phyloP scores from a whole-genome alignment of 140 eudicot species.

The Stevia rebaudiana region DNA sequence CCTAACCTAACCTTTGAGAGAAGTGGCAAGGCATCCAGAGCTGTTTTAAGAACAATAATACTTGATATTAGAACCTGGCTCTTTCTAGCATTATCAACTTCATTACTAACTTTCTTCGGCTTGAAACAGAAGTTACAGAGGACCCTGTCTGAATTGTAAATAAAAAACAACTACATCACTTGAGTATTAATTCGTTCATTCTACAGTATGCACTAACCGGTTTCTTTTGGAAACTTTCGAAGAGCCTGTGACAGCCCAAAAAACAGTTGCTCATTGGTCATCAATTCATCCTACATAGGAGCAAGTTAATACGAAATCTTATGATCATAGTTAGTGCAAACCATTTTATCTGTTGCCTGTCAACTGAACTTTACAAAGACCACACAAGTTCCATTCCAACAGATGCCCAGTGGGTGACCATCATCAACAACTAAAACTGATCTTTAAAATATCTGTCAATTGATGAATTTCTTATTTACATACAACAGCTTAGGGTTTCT shows the following conservation, averaged over 20 bases:
- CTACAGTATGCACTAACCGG: conserved; percentile 43
- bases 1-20: conserved; percentile 60
- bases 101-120: conserved; percentile 80
- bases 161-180: too few relatives aligned
- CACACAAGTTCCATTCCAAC: neutral
- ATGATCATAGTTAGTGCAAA: neutral
- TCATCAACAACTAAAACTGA: neutral
- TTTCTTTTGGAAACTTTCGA: conserved; percentile 94
- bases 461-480: neutral
- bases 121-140: conserved; percentile 97
- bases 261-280: conserved; percentile 95
- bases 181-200: neutral
- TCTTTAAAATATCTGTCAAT: neutral
- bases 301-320: conserved; percentile 2
- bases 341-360: neutral
- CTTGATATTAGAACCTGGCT: conserved; percentile 85
- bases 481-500: neutral
- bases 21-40: conserved; percentile 89
- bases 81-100: conserved; percentile 60
- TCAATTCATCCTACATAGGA: conserved; percentile 73
- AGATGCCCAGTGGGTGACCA: too few relatives aligned
- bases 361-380: neutral
- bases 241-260: conserved; percentile 96
- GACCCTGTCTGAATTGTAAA: conserved; percentile 64
- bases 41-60: conserved; percentile 91